Percentiles rank a stretch among this genome's conserved stretches.
Conservation (phyloP, 1,139 yeast species). For the Saccharomyces hybrid region DNA sequence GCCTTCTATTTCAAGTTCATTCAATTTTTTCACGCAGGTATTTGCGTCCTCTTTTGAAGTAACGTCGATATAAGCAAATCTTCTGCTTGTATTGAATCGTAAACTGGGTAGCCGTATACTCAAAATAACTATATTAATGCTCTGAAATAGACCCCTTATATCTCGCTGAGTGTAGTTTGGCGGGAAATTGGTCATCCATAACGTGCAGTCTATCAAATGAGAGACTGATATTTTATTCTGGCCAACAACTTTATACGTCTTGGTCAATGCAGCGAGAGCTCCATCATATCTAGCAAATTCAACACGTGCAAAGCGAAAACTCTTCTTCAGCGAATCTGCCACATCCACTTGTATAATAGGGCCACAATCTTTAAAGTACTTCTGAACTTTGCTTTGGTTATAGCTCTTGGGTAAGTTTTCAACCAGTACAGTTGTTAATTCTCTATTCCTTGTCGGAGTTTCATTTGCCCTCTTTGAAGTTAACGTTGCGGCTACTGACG, state of each 20-base stretch:
- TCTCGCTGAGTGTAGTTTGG: conserved; percentile 42
- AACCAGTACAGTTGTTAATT: conserved; percentile 25
- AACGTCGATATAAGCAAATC: conserved; percentile 71
- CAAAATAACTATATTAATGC: conserved; percentile 39
- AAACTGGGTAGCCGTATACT: conserved; percentile 65
- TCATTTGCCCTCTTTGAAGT: background rate
- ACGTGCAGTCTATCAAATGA: conserved; percentile 28
- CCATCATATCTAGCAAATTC: conserved; percentile 50
- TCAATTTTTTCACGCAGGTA: conserved; percentile 39
- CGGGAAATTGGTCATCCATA: conserved; percentile 58
- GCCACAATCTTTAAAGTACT: conserved; percentile 60
- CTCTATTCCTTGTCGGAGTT: conserved; percentile 14
- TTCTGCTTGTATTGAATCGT: conserved; percentile 45
- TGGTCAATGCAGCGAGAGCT: conserved; percentile 55
- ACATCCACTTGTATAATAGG: conserved; percentile 36
- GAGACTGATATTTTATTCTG: conserved; percentile 41
- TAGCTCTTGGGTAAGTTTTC: conserved; percentile 29
- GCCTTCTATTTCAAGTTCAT: conserved; percentile 35
- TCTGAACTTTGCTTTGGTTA: conserved; percentile 31
- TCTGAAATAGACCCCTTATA: conserved; percentile 39
- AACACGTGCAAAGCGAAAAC: conserved; percentile 37
- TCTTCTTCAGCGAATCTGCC: conserved; percentile 24
- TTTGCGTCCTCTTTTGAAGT: conserved; percentile 40
- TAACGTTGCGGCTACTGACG: background rate
- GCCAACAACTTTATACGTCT: conserved; percentile 43